Evolutionary conservation across 805 yeast genomes (phyloP).

Genomic region (Candida nemodendra): DNA sequence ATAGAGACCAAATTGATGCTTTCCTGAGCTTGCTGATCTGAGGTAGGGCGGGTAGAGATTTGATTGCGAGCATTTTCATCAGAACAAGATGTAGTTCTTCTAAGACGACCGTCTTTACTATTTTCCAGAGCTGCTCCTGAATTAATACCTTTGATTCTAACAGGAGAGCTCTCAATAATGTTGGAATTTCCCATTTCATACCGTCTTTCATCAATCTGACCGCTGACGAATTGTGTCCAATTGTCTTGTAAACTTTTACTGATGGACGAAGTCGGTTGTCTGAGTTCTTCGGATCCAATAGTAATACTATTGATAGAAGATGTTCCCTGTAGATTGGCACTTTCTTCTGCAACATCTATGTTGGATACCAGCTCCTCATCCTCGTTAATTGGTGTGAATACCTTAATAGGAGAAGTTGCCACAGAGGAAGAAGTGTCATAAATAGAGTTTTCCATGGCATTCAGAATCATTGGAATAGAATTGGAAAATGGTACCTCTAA

Average conservation of each 20-base stretch:
- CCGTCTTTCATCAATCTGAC: conserved; percentile 28
- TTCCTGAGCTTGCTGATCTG: conserved; percentile 1
- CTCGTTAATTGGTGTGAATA: neutral
- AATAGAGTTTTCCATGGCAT: conserved; percentile 45
- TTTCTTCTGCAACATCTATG: conserved; percentile 3
- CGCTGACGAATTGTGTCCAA: conserved; percentile 32
- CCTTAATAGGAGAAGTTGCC: conserved; percentile 1
- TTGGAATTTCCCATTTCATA: conserved; percentile 19
- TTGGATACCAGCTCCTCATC: conserved; percentile 1
- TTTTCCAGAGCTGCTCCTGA: neutral
- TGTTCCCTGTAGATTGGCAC: conserved; percentile 1
- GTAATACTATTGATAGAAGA: neutral
- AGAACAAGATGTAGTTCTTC: neutral
- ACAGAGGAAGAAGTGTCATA: conserved; percentile 5
- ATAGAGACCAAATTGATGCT: conserved; percentile 14
- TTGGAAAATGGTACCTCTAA: conserved; percentile 54
- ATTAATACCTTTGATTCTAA: neutral
- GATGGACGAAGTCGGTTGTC: conserved; percentile 2
- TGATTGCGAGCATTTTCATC: neutral
- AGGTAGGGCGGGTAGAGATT: neutral
- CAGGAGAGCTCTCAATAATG: conserved; percentile 14
- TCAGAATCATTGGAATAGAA: conserved; percentile 36
- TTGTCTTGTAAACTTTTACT: conserved; percentile 25
- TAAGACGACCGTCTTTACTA: neutral
- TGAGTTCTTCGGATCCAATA: neutral